Evolutionary conservation across 495 filamentous ascomycete genomes (phyloP), one percentile per base, ranked within the genome.

Genomic region (Neurospora sp.): DNA sequence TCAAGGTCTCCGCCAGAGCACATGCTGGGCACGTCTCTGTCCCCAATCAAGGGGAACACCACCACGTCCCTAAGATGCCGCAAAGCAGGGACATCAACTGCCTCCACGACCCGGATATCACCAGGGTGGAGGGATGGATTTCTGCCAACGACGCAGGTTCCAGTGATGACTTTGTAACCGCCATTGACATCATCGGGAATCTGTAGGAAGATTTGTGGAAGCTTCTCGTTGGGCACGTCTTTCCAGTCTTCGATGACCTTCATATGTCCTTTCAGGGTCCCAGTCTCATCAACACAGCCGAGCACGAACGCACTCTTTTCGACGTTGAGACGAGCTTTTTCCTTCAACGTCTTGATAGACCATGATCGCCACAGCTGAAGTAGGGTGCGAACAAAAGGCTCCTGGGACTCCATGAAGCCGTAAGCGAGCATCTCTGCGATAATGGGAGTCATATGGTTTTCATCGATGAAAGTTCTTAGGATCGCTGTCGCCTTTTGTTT

Each of bases 121-220:
- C 96, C 96, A 0, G 95, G 92, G 77, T 99, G 96, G 10, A 99
- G 89, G 1, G 95, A 97, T 3, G 96, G 96, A 75, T 98, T 99
- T 5, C 96, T 91, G 16, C 93, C 94, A 2, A 98, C 84, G 37
- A 97, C 81, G 78, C 96, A 98, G 14, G 93, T 77, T 0, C 93
- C 94, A 69, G 90, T 85, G 44, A 98, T 90, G 0, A 96, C 84
- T 48, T 85, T 85, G 74, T 91, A 90, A 31, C 83, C 79, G 0
- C 82, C 84, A 3, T 78, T 80, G 31, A 86, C 82, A 5, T 86
- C 84, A 27, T 0, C 83, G 81, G 37, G 83, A 1, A 98, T 83
- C 76, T 98, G 94, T 0, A 98, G 74, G 75, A 98, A 99, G 35
- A 99, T 94, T 77, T 98, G 89, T 1, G 96, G 95, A 8, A 98